A percentile compares a stretch with the other conserved stretches of the same genome.
Conservation (phyloP, 164 flowering plant species). For the Malania oleifera region DNA sequence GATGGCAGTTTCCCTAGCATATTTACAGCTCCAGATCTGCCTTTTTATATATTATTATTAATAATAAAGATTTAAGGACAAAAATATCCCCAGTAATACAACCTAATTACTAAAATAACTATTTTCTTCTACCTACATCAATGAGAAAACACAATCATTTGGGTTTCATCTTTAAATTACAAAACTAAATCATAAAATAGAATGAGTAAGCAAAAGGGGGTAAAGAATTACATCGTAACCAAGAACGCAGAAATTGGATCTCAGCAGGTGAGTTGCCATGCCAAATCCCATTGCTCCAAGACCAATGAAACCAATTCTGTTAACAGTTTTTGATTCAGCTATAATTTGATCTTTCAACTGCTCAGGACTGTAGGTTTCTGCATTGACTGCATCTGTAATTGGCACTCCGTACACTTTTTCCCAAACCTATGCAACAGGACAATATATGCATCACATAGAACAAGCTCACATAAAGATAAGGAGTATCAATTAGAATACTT, state of each 20-base stretch:
- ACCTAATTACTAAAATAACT: too few relatives aligned
- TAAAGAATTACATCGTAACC: conserved; percentile 79
- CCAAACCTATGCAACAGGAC: conserved; percentile 52
- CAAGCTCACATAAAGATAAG: neutral
- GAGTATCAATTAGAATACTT: neutral
- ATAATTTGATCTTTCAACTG: conserved; percentile 47
- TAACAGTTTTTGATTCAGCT: conserved; percentile 41
- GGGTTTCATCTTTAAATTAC: too few relatives aligned
- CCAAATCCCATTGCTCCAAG: conserved; percentile 99
- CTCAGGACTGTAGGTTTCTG: conserved; percentile 60
- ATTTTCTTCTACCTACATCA: too few relatives aligned
- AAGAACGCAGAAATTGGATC: conserved; percentile 59
- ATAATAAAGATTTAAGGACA: too few relatives aligned
- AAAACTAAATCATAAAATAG: too few relatives aligned
- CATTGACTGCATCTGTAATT: conserved; percentile 51
- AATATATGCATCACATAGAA: neutral
- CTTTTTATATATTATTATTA: too few relatives aligned
- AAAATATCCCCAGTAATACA: too few relatives aligned
- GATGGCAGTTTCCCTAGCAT: too few relatives aligned
- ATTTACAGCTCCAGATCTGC: too few relatives aligned
- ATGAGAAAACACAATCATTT: too few relatives aligned
- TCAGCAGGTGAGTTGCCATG: conserved; percentile 91
- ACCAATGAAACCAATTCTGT: conserved; percentile 88
- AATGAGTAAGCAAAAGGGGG: neutral
- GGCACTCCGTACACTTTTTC: conserved; percentile 60